Evolutionary conservation across 805 yeast genomes (phyloP).

Genomic region (Yarrowia deformans): DNA sequence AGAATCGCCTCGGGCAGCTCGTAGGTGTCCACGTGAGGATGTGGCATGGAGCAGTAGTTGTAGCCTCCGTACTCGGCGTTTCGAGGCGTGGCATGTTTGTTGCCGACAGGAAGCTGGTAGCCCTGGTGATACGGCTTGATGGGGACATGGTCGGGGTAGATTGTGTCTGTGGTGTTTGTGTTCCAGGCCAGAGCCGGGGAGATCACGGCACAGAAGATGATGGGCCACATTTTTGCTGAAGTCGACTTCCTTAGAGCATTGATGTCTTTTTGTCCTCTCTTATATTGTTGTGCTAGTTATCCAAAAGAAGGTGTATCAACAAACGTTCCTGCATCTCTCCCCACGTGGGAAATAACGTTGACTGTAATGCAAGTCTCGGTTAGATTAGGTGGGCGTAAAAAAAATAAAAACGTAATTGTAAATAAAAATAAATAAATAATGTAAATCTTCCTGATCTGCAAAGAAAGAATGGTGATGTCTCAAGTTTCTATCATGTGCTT

Average conservation of each 20-base stretch:
- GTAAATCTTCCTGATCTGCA: background rate
- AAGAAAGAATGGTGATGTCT: background rate
- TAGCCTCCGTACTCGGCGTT: slow-evolving; percentile 4
- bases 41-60: slow-evolving; percentile 30
- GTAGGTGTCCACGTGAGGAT: slow-evolving; percentile 21
- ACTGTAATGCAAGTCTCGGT: background rate
- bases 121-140: slow-evolving; percentile 18
- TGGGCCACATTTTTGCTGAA: background rate
- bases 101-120: slow-evolving; percentile 7
- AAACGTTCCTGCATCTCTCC: slow-evolving; percentile 7
- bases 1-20: slow-evolving; percentile 18
- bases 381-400: background rate
- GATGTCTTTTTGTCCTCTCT: background rate
- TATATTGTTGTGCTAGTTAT: background rate
- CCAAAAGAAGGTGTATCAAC: background rate
- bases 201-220: background rate
- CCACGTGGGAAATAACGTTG: slow-evolving; percentile 30
- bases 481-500: too few species aligned
- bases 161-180: slow-evolving; percentile 2
- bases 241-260: background rate
- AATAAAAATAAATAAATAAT: too few species aligned
- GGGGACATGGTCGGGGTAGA: slow-evolving; percentile 12
- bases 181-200: slow-evolving; percentile 21
- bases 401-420: too few species aligned
- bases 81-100: slow-evolving; percentile 3